phyloP scores from a whole-genome alignment of 192 early-diverging fungal species.

The Coemansia umbellata region DNA sequence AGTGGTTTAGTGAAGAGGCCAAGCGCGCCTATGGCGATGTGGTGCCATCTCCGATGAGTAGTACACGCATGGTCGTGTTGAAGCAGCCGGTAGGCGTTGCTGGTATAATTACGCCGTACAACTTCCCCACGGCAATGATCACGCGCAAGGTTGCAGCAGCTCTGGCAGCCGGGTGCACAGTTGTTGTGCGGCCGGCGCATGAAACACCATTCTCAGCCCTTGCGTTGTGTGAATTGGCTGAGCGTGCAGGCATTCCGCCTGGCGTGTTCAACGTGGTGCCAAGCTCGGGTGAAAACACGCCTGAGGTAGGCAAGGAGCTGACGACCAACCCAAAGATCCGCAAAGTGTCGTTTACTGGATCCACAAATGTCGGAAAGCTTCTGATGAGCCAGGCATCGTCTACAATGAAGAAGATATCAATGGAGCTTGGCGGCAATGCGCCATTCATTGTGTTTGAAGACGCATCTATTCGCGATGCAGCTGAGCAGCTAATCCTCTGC shows the following conservation, averaged over 20 bases:
- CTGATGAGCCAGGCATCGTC: conserved; percentile 51
- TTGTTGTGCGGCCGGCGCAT: conserved; percentile 54
- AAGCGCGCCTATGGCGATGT: conserved; percentile 72
- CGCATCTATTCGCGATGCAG: conserved; percentile 46
- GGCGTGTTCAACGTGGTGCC: conserved; percentile 54
- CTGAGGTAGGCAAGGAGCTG: conserved; percentile 40
- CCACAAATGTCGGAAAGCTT: conserved; percentile 49
- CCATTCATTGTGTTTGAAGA: conserved; percentile 57
- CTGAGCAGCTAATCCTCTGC: conserved; percentile 29
- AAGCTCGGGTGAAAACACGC: conserved; percentile 46
- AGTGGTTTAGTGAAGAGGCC: conserved; percentile 87
- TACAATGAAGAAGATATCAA: conserved; percentile 49
- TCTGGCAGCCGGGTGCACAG: conserved; percentile 47
- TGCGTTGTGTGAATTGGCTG: conserved; percentile 51
- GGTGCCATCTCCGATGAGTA: conserved; percentile 57
- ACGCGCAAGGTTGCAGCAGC: conserved; percentile 48
- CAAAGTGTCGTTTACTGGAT: conserved; percentile 59
- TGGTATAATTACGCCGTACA: conserved; percentile 71
- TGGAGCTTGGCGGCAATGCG: conserved; percentile 61
- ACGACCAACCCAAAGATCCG: conserved; percentile 43
- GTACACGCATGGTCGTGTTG: conserved; percentile 61
- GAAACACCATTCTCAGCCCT: conserved; percentile 58
- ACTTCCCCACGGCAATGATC: conserved; percentile 86
- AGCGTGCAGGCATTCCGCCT: conserved; percentile 49
- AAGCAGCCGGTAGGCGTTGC: conserved; percentile 78